Base-by-base conservation (phyloP, 805 yeast species). In the Yueomyces sp. region DNA sequence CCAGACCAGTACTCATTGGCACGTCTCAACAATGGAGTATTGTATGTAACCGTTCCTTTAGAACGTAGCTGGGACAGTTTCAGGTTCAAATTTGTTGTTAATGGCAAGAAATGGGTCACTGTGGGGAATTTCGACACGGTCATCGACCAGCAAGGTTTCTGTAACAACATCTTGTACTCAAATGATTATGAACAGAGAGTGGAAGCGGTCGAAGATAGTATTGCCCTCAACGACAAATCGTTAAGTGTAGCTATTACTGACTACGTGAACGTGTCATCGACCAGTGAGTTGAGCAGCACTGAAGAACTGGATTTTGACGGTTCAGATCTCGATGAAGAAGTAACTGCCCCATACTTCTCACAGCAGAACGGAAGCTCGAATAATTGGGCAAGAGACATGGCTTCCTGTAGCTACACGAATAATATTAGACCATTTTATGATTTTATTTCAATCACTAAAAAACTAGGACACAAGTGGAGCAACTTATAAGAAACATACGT, bases 261-360 rank as follows among this genome's bases (percentile, higher is more conserved):
- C 36, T 58, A 53, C 37, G 52, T 58, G 4, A 57, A 56, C 29
- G 48, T 58, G 19, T 54, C 60, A 5, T 58, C 63, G 2, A 52
- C 51, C 34, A 54, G 57, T 32, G 61, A 58, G 41, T 42, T 58
- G 29, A 54, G 61, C 41, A 56, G 60, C 39, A 49, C 56, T 2
- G 63, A 58, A 42, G 56, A 58, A 39, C 43, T 58, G 37, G 49
- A 38, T 12, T 37, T 31, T 4, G 41, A 37, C n/a, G n/a, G 26
- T n/a, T 34, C 37, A 27, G 37, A 42, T 3, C 30, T 30, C 4
- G 40, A 41, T 26, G 39, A 38, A 7, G 11, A 31, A 31, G 11
- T 31, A 19, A 1, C 19, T 19, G 19, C 19, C 19, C 19, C 19
- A 19, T 19, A 19, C 19, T 19, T 19, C 19, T 19, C 19, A 19